phyloP scores from a whole-genome alignment of 202 grass and related monocot species.

The Zoysia matrella region DNA sequence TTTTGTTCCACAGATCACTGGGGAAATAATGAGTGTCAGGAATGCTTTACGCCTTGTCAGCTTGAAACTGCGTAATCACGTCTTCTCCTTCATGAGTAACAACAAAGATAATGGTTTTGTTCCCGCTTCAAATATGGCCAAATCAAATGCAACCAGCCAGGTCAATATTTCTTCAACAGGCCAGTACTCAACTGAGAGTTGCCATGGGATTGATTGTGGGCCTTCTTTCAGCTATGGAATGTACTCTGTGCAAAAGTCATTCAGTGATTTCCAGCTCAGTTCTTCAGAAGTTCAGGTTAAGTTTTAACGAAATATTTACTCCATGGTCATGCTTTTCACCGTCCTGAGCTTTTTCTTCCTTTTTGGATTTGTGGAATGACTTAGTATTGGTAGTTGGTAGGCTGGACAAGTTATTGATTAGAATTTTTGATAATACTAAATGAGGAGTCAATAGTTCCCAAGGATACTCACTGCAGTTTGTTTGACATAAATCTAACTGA shows the following conservation, averaged over 20 bases:
- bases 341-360: neutral
- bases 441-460: neutral
- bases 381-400: neutral
- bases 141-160: conserved; percentile 35
- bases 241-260: conserved; percentile 32
- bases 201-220: conserved; percentile 27
- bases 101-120: conserved; percentile 2
- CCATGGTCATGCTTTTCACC: conserved; percentile 13
- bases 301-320: neutral
- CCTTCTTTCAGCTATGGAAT: conserved; percentile 23
- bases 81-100: conserved; percentile 35
- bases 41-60: conserved; percentile 46
- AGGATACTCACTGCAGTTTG: neutral
- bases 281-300: conserved; percentile 46
- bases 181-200: conserved; percentile 21
- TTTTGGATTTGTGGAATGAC: neutral
- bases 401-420: neutral
- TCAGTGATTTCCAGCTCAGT: conserved; percentile 25
- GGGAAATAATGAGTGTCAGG: conserved; percentile 40
- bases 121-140: conserved; percentile 32
- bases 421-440: neutral
- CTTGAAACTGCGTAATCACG: conserved; percentile 45
- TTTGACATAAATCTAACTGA: neutral
- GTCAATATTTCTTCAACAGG: conserved; percentile 17
- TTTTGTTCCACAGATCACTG: conserved; percentile 47